These are phyloP conservation scores for Ascochyta lentis DNA, from an alignment of 2,329 filamentous ascomycete species.

Conservation along the genomic window DNA sequence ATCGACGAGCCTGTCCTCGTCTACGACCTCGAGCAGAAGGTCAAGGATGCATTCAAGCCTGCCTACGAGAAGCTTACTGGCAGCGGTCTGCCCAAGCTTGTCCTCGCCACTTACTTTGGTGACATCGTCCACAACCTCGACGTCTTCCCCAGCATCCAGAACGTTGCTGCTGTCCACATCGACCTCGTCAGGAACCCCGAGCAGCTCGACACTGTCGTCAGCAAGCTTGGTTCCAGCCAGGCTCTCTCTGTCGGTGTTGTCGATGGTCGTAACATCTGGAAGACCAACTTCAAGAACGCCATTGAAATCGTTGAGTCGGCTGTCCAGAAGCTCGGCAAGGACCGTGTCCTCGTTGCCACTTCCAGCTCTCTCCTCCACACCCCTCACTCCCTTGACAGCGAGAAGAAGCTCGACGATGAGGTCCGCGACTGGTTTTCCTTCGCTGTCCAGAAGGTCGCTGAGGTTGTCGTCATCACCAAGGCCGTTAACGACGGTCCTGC, in stretches of 20 bases:
- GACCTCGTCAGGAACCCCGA: conserved; percentile 98
- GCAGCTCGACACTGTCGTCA: conserved; percentile 87
- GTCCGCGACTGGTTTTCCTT: conserved; percentile 99
- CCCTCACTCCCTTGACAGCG: conserved; percentile 94
- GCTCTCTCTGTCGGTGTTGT: conserved; percentile 95
- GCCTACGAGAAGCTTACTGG: conserved; percentile 89
- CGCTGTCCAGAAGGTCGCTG: conserved; percentile 89
- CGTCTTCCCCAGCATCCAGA: conserved; percentile 74
- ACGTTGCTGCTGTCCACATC: conserved; percentile 85
- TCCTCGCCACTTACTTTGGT: conserved; percentile 98
- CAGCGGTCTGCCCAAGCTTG: conserved; percentile 81
- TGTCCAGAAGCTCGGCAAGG: conserved; percentile 94
- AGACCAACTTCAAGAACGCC: conserved; percentile 97
- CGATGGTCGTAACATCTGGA: conserved; percentile 99
- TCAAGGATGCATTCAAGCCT: conserved; percentile 97
- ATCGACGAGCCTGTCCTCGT: conserved; percentile 98
- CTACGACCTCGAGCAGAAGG: conserved; percentile 87
- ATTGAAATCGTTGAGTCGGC: conserved; percentile 90
- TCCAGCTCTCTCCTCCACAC: conserved; percentile 98
- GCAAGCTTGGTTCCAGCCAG: conserved; percentile 85
- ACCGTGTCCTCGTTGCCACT: conserved; percentile 94
- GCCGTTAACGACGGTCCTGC: conserved; percentile 92
- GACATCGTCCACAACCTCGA: conserved; percentile 99
- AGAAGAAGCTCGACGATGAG: conserved; percentile 97
- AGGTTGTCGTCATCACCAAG: conserved; percentile 94